phyloP scores from a whole-genome alignment of 73 alveolate genomes.

The Effrenium voratum region DNA sequence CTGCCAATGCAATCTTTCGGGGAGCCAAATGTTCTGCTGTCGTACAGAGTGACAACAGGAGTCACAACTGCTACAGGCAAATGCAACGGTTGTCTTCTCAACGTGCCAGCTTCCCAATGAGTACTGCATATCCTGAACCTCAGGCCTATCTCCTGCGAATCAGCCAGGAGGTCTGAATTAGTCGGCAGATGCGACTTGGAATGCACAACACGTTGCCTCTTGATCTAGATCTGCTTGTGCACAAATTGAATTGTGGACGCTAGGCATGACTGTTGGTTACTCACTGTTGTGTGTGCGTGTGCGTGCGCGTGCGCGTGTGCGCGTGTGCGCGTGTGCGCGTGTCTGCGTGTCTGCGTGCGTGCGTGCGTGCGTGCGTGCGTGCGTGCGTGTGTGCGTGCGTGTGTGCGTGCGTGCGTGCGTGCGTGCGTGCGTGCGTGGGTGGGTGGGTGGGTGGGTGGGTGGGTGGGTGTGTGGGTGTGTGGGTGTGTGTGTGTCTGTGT shows the following conservation, averaged over 20 bases:
- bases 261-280: too few relatives aligned
- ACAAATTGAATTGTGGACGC: too few relatives aligned
- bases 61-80: too few relatives aligned
- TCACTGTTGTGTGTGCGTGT: not conserved
- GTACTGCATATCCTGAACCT: not conserved
- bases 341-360: not conserved
- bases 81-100: too few relatives aligned
- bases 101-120: too few relatives aligned
- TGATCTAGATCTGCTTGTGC: too few relatives aligned
- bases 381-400: not conserved
- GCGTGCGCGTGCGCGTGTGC: not conserved
- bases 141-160: constrained; percentile 21
- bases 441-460: not conserved
- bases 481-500: too few relatives aligned
- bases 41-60: too few relatives aligned
- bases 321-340: not conserved
- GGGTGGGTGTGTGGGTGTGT: too few relatives aligned
- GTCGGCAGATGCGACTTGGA: not conserved
- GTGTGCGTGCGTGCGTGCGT: not conserved
- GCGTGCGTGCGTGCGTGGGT: not conserved
- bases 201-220: not conserved
- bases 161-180: not conserved
- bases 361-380: not conserved
- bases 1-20: too few relatives aligned
- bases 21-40: too few relatives aligned